A percentile compares a stretch with the other conserved stretches of the same genome.
Conservation (phyloP, 2,329 filamentous ascomycete species). For the Arthrinium puccinioides region DNA sequence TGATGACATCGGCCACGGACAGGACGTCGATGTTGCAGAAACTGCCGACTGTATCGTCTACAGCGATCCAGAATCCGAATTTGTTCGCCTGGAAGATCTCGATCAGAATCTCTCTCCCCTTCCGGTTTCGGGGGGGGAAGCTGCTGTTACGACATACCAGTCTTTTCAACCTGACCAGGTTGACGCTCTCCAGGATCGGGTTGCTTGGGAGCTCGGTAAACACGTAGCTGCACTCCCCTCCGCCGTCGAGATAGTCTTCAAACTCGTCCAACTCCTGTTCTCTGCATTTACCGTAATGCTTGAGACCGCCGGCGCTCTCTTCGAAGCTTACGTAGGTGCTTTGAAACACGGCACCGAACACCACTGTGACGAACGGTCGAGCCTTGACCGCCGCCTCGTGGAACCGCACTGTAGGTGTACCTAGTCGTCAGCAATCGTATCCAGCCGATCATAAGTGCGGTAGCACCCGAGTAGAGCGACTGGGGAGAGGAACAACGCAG, state of each 20-base stretch:
- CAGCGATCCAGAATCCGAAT: constrained; percentile 34
- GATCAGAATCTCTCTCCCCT: neutral
- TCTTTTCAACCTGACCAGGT: constrained; percentile 29
- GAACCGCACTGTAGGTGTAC: constrained; percentile 30
- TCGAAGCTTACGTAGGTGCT: constrained; percentile 40
- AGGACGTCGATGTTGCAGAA: constrained; percentile 45
- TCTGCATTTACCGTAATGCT: constrained; percentile 39
- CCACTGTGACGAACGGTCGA: constrained; percentile 27
- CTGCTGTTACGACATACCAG: constrained; percentile 35
- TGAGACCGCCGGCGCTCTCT: constrained; percentile 33
- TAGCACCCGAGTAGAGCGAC: too few species aligned
- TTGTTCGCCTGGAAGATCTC: constrained; percentile 22
- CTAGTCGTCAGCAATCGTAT: too few species aligned
- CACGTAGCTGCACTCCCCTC: constrained; percentile 34
- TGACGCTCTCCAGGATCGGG: constrained; percentile 32
- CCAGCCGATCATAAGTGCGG: too few species aligned
- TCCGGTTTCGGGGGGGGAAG: too few species aligned
- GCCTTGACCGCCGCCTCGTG: constrained; percentile 29
- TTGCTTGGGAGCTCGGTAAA: constrained; percentile 45
- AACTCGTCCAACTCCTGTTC: constrained; percentile 33
- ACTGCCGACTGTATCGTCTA: constrained; percentile 42
- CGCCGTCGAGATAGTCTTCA: constrained; percentile 34
- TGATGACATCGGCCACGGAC: constrained; percentile 37
- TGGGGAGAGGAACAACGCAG: too few species aligned
- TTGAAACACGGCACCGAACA: constrained; percentile 46